Percentiles rank a stretch among this genome's conserved stretches.
Conservation (phyloP, 768 basidiomycete species). For the Lyophyllum semitale region DNA sequence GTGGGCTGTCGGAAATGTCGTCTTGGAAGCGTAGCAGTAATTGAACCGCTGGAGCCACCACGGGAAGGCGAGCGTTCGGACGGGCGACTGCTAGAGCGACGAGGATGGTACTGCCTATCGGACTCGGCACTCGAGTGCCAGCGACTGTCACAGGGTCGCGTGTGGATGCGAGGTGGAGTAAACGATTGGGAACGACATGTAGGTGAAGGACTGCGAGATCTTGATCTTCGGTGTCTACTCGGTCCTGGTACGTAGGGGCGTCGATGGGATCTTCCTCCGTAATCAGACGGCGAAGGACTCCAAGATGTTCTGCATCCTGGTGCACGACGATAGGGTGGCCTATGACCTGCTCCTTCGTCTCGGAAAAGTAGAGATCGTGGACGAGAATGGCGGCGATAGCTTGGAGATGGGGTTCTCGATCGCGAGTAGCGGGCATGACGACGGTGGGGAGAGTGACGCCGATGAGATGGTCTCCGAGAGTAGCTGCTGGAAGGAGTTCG, state of each 20-base stretch:
- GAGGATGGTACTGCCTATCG: not conserved
- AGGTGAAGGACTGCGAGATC: not conserved
- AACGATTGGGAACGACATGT: not conserved
- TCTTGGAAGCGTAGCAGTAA: conserved; percentile 1
- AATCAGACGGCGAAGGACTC: conserved; percentile 6
- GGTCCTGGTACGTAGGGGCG: not conserved
- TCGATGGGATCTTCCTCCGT: conserved; percentile 1
- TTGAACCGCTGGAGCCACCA: not conserved
- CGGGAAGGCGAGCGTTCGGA: not conserved
- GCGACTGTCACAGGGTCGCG: not conserved
- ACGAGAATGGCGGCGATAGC: not conserved
- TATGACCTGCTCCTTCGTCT: not conserved
- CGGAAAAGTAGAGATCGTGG: not conserved
- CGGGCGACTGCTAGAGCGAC: not conserved
- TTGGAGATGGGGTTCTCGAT: conserved; percentile 13
- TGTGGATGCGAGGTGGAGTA: not conserved
- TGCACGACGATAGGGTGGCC: conserved; percentile 1
- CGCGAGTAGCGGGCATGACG: not conserved
- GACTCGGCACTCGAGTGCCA: conserved; percentile 5
- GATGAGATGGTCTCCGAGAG: conserved; percentile 7
- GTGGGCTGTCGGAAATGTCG: too few species aligned
- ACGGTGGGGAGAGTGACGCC: too few species aligned
- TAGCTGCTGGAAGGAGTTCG: conserved; percentile 24
- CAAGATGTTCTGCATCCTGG: not conserved
- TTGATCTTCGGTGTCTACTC: not conserved